phyloP scores from a whole-genome alignment of 257 asterid species.

The Ilex asprella region DNA sequence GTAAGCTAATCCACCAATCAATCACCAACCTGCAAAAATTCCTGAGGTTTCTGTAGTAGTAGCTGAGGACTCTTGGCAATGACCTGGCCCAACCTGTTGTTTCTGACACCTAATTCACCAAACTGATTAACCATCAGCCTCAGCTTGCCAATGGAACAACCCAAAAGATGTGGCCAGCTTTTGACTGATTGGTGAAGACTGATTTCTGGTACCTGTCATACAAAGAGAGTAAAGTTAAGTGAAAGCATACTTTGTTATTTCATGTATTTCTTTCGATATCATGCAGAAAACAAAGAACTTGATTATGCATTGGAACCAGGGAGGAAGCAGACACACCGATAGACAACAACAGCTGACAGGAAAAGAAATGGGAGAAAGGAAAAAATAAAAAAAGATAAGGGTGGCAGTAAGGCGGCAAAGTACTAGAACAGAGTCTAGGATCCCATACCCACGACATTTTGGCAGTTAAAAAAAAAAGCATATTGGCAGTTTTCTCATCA shows the following conservation, averaged over 20 bases:
- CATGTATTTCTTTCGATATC: too few relatives aligned
- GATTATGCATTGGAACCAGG: too few relatives aligned
- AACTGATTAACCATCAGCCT: conserved; percentile 56
- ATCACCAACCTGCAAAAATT: conserved; percentile 61
- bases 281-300: too few relatives aligned
- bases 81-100: conserved; percentile 66
- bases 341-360: too few relatives aligned
- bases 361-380: background rate
- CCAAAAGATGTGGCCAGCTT: conserved; percentile 75
- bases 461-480: too few relatives aligned
- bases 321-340: too few relatives aligned
- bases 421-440: background rate
- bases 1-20: background rate
- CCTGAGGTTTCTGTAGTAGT: conserved; percentile 70
- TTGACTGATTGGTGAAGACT: conserved; percentile 48
- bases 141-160: conserved; percentile 66
- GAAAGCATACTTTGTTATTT: too few relatives aligned
- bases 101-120: conserved; percentile 35
- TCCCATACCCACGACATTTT: background rate
- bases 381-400: background rate
- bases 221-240: background rate
- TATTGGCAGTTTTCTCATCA: too few relatives aligned
- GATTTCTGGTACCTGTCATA: conserved; percentile 58
- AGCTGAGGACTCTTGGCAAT: conserved; percentile 80
- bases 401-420: background rate